Conservation (phyloP, 345 rosid genomes). For the Citrus medica region DNA sequence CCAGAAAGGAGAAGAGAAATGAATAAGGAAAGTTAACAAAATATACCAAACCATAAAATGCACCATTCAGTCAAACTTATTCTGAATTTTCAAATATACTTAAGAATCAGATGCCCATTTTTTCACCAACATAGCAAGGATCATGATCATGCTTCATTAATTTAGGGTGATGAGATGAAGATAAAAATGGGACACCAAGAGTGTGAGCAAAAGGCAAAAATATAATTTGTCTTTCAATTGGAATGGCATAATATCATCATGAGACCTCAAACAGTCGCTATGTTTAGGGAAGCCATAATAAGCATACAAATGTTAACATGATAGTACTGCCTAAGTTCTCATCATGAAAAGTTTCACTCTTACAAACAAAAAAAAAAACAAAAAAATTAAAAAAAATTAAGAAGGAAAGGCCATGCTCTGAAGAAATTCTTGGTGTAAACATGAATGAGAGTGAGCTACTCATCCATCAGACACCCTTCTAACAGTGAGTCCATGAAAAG, state of each 20-base stretch:
- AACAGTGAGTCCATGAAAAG: neutral
- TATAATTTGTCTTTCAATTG: neutral
- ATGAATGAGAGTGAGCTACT: neutral
- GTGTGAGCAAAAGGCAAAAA: neutral
- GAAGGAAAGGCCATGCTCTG: neutral
- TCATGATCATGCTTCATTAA: neutral
- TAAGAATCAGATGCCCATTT: neutral
- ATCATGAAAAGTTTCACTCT: neutral
- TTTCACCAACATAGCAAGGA: neutral
- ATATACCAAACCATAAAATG: neutral
- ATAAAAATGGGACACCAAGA: neutral
- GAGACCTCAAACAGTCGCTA: neutral
- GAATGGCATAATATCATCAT: neutral
- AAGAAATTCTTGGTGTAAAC: neutral
- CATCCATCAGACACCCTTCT: neutral
- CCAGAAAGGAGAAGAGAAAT: neutral
- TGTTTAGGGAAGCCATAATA: neutral
- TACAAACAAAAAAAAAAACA: too few relatives aligned
- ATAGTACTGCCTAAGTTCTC: neutral
- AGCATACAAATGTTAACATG: neutral
- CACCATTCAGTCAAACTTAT: too few relatives aligned
- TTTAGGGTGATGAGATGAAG: neutral
- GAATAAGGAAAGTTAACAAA: neutral
- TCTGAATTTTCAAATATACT: too few relatives aligned
- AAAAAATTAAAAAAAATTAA: neutral